Conservation (phyloP, 83 land plant genomes). For the Picea abies region DNA sequence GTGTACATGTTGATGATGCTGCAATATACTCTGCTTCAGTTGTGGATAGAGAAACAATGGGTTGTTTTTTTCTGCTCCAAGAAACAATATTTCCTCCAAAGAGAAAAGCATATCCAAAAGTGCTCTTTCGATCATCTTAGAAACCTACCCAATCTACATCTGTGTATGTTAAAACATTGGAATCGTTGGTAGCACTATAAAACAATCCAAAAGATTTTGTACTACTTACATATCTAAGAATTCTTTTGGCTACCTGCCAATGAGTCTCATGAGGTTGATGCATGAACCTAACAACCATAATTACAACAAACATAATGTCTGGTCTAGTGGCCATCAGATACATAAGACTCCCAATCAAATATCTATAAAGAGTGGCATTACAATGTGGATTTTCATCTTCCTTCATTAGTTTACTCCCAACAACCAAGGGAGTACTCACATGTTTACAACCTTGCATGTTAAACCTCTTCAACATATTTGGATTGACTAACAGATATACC, state of each 20-base stretch:
- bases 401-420: not conserved
- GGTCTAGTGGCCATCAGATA: constrained; percentile 24
- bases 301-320: not conserved
- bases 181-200: not conserved
- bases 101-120: not conserved
- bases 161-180: not conserved
- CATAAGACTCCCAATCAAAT: constrained; percentile 16
- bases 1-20: not conserved
- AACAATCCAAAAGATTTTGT: not conserved
- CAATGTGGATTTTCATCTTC: not conserved
- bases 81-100: not conserved
- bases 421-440: not conserved
- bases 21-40: not conserved
- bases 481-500: constrained; percentile 5
- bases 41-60: not conserved
- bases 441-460: not conserved
- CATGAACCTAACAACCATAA: constrained; percentile 15
- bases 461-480: constrained; percentile 6
- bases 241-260: constrained; percentile 15
- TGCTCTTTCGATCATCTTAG: not conserved
- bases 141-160: not conserved
- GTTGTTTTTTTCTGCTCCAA: not conserved
- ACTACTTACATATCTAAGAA: constrained; percentile 19
- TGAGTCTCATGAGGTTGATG: constrained; percentile 10
- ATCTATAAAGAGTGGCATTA: constrained; percentile 10